Evolutionary conservation across 2,329 filamentous ascomycete species (phyloP).

Genomic region (Fusarium marasasianum): DNA sequence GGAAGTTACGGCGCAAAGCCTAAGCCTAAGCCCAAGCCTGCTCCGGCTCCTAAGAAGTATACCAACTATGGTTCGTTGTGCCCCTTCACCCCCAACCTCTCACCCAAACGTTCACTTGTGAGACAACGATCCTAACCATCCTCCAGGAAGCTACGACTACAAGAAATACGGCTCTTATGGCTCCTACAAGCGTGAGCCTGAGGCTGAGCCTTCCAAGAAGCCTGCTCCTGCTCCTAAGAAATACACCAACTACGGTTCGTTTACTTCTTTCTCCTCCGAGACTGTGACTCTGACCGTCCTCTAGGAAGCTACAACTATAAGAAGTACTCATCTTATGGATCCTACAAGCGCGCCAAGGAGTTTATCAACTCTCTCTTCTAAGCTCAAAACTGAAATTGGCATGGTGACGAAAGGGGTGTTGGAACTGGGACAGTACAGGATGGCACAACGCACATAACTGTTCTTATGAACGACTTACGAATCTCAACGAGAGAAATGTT

Average conservation of each 20-base stretch:
- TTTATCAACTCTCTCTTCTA: conserved; percentile 29
- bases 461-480: conserved; percentile 31
- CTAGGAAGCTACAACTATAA: conserved; percentile 23
- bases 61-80: conserved; percentile 1
- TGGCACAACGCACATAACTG: conserved; percentile 11
- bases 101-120: too few relatives aligned
- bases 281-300: neutral
- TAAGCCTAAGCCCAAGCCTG: conserved; percentile 3
- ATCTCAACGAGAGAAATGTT: conserved; percentile 31
- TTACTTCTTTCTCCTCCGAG: accelerated
- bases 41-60: conserved; percentile 6
- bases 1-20: neutral
- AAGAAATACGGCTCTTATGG: conserved; percentile 22
- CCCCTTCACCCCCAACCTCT: accelerated
- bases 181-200: conserved; percentile 4
- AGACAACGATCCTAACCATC: neutral
- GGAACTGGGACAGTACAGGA: neutral
- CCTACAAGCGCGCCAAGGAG: conserved; percentile 10
- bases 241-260: conserved; percentile 13
- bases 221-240: conserved; percentile 7
- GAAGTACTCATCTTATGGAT: neutral
- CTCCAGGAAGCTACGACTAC: conserved; percentile 15
- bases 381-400: neutral
- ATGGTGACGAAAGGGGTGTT: neutral
- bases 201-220: conserved; percentile 1